Evolutionary conservation across 805 yeast species (phyloP).

Genomic region (Candida fluviatilis): DNA sequence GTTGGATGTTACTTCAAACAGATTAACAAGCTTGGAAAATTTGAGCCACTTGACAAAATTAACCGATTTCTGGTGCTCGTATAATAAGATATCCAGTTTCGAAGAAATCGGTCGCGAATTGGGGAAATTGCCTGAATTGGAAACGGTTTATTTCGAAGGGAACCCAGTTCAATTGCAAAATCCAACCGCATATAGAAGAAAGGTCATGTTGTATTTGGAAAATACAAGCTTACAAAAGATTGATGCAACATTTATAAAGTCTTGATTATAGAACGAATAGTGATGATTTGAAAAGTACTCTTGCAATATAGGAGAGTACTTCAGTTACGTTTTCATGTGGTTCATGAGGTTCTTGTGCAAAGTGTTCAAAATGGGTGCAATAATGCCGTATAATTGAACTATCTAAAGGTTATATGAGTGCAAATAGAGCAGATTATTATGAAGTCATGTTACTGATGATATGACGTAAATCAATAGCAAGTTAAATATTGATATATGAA

Average conservation of each 20-base stretch:
- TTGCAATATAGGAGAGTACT: too few relatives aligned
- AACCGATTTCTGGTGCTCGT: constrained; percentile 93
- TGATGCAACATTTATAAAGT: constrained; percentile 74
- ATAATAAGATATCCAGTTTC: constrained; percentile 65
- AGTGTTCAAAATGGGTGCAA: too few relatives aligned
- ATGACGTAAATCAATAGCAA: too few relatives aligned
- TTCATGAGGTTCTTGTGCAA: too few relatives aligned
- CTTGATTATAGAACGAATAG: constrained; percentile 1
- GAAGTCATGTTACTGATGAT: too few relatives aligned
- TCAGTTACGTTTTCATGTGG: too few relatives aligned
- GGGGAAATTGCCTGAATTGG: constrained; percentile 57
- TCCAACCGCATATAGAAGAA: constrained; percentile 81
- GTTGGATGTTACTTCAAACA: constrained; percentile 79
- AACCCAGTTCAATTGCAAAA: constrained; percentile 77
- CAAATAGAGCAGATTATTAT: too few relatives aligned
- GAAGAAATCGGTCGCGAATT: constrained; percentile 66
- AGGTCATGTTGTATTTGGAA: constrained; percentile 68
- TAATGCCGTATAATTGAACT: too few relatives aligned
- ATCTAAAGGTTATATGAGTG: too few relatives aligned
- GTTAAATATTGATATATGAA: too few relatives aligned
- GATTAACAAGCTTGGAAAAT: constrained; percentile 56
- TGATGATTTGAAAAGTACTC: too few relatives aligned
- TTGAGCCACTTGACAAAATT: constrained; percentile 61
- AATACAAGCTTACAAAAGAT: constrained; percentile 68
- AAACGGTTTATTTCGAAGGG: constrained; percentile 90